A percentile compares a stretch with the other conserved stretches of the same genome.
These are phyloP conservation scores for Zasmidium angulare DNA, from an alignment of 2,329 filamentous ascomycete genomes.

Conservation along the genomic window DNA sequence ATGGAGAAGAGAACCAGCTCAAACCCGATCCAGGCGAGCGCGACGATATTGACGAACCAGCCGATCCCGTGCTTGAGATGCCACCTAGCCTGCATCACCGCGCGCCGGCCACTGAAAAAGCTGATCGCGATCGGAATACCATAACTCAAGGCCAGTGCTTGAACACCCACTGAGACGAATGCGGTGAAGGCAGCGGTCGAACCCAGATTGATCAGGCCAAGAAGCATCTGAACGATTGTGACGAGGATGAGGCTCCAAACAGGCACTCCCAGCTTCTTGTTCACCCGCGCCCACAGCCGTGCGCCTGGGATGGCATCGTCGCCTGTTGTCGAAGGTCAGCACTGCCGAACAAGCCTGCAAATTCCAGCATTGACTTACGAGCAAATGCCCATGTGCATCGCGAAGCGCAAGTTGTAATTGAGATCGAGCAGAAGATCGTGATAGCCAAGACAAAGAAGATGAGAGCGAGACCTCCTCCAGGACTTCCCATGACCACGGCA, in stretches of 20 bases:
- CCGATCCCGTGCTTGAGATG: slow-evolving; percentile 35
- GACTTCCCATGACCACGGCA: slow-evolving; percentile 49
- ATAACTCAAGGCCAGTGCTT: slow-evolving; percentile 57
- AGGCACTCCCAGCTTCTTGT: slow-evolving; percentile 40
- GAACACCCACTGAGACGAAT: slow-evolving; percentile 56
- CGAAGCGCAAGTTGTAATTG: slow-evolving; percentile 53
- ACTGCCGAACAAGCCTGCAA: not conserved
- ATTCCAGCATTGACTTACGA: slow-evolving; percentile 21
- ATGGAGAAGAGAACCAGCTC: slow-evolving; percentile 49
- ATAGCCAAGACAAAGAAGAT: slow-evolving; percentile 53
- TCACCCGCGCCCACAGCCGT: slow-evolving; percentile 38
- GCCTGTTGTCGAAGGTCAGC: not conserved
- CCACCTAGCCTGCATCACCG: slow-evolving; percentile 15
- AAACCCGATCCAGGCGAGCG: slow-evolving; percentile 29
- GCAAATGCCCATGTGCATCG: slow-evolving; percentile 49
- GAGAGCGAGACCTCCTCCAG: slow-evolving; percentile 48
- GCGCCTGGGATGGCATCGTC: slow-evolving; percentile 47
- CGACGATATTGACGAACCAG: slow-evolving; percentile 26
- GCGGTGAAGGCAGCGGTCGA: slow-evolving; percentile 50
- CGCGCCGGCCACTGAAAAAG: slow-evolving; percentile 38
- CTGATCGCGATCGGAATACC: slow-evolving; percentile 52
- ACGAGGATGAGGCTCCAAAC: slow-evolving; percentile 45
- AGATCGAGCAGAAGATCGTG: slow-evolving; percentile 55
- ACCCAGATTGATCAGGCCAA: slow-evolving; percentile 52
- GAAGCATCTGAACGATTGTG: slow-evolving; percentile 49